Percentiles rank a stretch among this genome's conserved stretches.
Evolutionary conservation across 371 early-diverging fungal species (phyloP).

Genomic region (Blyttiomyces sp.): DNA sequence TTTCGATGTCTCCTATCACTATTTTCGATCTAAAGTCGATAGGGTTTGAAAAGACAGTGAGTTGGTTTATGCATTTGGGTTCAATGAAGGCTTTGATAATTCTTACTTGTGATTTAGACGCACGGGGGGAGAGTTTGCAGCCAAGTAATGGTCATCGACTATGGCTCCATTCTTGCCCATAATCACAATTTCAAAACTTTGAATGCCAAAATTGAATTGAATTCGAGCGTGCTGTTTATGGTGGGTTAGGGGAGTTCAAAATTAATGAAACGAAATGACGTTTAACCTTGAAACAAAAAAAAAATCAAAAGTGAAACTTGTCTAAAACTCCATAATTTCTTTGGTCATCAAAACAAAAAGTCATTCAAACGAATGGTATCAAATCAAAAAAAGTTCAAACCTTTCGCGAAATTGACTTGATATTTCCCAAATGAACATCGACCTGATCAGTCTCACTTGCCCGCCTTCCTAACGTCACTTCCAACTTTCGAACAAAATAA

Average conservation of each 20-base stretch:
- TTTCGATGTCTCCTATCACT: constrained; percentile 75
- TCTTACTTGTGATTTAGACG: constrained; percentile 65
- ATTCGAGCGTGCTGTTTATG: constrained; percentile 70
- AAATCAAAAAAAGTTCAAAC: constrained; percentile 7
- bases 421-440: constrained; percentile 76
- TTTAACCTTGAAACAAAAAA: no score
- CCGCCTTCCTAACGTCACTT: constrained; percentile 69
- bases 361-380: neutral
- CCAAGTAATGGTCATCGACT: constrained; percentile 69
- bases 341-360: constrained; percentile 1
- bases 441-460: constrained; percentile 51
- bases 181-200: constrained; percentile 77
- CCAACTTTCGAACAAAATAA: constrained; percentile 76
- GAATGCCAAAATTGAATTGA: constrained; percentile 73
- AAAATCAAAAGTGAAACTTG: no score
- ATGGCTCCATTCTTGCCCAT: constrained; percentile 85
- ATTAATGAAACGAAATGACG: no score
- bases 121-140: constrained; percentile 65
- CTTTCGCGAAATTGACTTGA: constrained; percentile 74
- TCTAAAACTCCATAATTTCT: no score
- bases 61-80: neutral
- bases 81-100: neutral
- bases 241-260: neutral
- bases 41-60: neutral
- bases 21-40: constrained; percentile 56